Evolutionary conservation across 2,329 filamentous ascomycete genomes (phyloP).

Genomic region (Alternaria arbusti): DNA sequence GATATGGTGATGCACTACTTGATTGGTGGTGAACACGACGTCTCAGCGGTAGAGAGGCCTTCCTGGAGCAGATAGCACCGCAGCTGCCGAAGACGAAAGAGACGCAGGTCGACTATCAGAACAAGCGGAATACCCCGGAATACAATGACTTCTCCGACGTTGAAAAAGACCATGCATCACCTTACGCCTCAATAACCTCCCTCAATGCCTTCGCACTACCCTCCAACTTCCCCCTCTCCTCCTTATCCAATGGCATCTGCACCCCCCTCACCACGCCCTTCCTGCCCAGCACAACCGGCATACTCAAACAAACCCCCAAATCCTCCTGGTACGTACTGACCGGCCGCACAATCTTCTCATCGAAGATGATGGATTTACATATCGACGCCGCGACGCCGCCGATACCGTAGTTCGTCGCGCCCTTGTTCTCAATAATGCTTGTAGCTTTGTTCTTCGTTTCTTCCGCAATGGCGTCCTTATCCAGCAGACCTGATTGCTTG

Average conservation of each 20-base stretch:
- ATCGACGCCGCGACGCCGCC: slow-evolving; percentile 26
- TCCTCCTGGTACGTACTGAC: slow-evolving; percentile 24
- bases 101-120: background rate
- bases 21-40: background rate
- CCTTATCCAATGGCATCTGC: slow-evolving; percentile 2
- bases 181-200: slow-evolving; percentile 12
- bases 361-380: slow-evolving; percentile 20
- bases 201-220: slow-evolving; percentile 21
- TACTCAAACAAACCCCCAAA: slow-evolving; percentile 20
- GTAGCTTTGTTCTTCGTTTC: slow-evolving; percentile 24
- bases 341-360: slow-evolving; percentile 16
- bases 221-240: slow-evolving; percentile 16
- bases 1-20: background rate
- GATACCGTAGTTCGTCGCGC: slow-evolving; percentile 29
- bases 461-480: slow-evolving; percentile 13
- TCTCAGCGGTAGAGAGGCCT: background rate
- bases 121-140: background rate
- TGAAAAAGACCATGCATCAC: too few species aligned
- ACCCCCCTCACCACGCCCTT: slow-evolving; percentile 17
- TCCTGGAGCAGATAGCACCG: background rate
- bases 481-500: background rate
- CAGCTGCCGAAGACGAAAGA: background rate
- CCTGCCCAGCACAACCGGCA: slow-evolving; percentile 25
- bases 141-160: background rate
- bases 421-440: slow-evolving; percentile 25